Conservation (phyloP, 2,329 filamentous ascomycete species). For the Incumbomyces delicatus region DNA sequence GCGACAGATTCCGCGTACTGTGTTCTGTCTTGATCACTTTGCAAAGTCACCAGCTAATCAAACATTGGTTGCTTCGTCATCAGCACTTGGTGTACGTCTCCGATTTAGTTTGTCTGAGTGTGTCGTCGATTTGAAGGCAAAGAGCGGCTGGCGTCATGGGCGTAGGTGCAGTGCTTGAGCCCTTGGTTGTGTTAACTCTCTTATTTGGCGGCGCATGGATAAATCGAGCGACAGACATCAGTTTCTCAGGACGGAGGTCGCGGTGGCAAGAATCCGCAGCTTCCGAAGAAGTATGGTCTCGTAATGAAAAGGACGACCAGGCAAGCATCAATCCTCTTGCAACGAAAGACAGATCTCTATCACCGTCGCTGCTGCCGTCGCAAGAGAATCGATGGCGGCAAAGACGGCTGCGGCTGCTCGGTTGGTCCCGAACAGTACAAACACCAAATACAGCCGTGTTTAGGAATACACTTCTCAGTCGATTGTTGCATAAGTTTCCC, state of each 20-base stretch:
- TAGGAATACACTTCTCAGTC: slow-evolving; percentile 50
- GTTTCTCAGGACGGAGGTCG: slow-evolving; percentile 18
- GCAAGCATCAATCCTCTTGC: slow-evolving; percentile 6
- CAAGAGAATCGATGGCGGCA: slow-evolving; percentile 42
- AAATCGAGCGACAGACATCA: slow-evolving; percentile 40
- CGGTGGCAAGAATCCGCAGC: slow-evolving; percentile 12
- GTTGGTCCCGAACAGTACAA: slow-evolving; percentile 39
- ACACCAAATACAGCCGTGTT: slow-evolving; percentile 55
- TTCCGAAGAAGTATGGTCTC: slow-evolving; percentile 1
- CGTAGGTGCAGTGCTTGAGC: slow-evolving; percentile 49
- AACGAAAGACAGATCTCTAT: slow-evolving; percentile 23
- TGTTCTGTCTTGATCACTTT: too few species aligned
- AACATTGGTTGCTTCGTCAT: too few species aligned
- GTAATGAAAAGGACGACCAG: slow-evolving; percentile 9
- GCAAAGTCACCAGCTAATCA: too few species aligned
- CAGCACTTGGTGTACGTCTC: too few species aligned
- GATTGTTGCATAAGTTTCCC: slow-evolving; percentile 56
- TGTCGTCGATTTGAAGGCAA: background rate
- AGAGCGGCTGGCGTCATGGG: slow-evolving; percentile 33
- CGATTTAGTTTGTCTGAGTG: too few species aligned
- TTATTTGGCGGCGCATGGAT: slow-evolving; percentile 54
- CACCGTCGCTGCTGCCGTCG: slow-evolving; percentile 32
- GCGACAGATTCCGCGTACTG: too few species aligned
- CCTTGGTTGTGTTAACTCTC: slow-evolving; percentile 50
- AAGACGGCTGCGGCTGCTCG: slow-evolving; percentile 39